These are phyloP conservation scores for Omphalea diandra DNA, from an alignment of 441 rosid genomes.

Conservation along the genomic window DNA sequence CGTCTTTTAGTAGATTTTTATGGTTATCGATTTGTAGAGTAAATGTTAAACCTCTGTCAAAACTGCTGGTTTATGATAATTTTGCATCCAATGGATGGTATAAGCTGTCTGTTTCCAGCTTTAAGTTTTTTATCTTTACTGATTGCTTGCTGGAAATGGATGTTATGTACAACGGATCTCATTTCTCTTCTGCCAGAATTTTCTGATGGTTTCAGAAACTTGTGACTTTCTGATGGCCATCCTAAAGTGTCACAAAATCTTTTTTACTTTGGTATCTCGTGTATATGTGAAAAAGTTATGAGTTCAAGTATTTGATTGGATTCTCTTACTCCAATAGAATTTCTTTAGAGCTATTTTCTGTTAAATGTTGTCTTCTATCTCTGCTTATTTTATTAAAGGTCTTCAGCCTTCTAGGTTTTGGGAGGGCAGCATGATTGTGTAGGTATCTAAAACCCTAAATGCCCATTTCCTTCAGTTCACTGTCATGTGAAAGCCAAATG, in stretches of 20 bases:
- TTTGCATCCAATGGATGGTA: background rate
- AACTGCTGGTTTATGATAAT: background rate
- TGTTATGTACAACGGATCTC: background rate
- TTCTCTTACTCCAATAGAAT: background rate
- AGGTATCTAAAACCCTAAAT: background rate
- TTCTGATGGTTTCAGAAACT: background rate
- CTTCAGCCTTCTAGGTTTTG: background rate
- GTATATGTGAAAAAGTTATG: background rate
- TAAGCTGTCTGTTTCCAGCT: background rate
- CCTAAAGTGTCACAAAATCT: background rate
- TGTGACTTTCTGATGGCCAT: background rate
- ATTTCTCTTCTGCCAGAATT: background rate
- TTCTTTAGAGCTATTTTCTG: background rate
- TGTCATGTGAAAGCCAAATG: background rate
- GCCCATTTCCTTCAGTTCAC: background rate
- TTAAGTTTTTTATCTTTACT: background rate
- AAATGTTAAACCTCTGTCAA: background rate
- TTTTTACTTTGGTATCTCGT: background rate
- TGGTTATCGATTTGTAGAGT: background rate
- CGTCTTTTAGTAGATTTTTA: background rate
- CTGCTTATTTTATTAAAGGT: too few relatives aligned
- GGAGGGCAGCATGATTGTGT: background rate
- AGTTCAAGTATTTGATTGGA: background rate
- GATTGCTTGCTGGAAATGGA: background rate
- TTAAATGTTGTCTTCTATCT: too few relatives aligned